Evolutionary conservation across 2,329 filamentous ascomycete species (phyloP).

Genomic region (Neoscytalidium dimidiatum): DNA sequence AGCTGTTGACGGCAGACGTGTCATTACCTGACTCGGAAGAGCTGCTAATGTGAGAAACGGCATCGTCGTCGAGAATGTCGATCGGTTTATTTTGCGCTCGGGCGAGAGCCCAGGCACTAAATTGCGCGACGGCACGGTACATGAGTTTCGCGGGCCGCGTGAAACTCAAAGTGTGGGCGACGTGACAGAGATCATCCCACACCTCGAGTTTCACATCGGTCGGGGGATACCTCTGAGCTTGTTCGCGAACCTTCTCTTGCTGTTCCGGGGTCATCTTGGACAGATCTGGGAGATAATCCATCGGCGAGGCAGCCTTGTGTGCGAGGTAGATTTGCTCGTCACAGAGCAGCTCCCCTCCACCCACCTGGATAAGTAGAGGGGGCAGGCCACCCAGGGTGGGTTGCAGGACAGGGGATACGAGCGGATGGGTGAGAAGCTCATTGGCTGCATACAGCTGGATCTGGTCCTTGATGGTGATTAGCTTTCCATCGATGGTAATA

Average conservation of each 20-base stretch:
- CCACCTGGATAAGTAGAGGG: constrained; percentile 81
- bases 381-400: constrained; percentile 87
- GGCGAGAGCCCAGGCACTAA: constrained; percentile 87
- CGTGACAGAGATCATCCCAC: constrained; percentile 94
- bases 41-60: constrained; percentile 71
- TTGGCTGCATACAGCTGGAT: constrained; percentile 90
- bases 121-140: constrained; percentile 90
- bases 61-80: constrained; percentile 78
- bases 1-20: constrained; percentile 18
- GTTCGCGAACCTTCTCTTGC: constrained; percentile 62
- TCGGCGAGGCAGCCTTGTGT: constrained; percentile 88
- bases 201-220: constrained; percentile 94
- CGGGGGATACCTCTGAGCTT: constrained; percentile 70
- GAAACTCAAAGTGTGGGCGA: constrained; percentile 89
- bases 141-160: constrained; percentile 95
- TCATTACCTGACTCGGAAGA: constrained; percentile 38
- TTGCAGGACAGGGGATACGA: constrained; percentile 88
- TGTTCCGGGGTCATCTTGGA: constrained; percentile 23
- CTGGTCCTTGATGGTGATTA: constrained; percentile 80
- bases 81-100: constrained; percentile 78
- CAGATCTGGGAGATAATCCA: constrained; percentile 67
- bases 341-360: constrained; percentile 83
- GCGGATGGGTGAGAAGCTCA: constrained; percentile 77
- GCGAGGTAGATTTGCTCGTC: constrained; percentile 96
- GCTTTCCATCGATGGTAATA: constrained; percentile 67